phyloP scores from a whole-genome alignment of 2,329 filamentous ascomycete genomes.

The Thelonectria olida region DNA sequence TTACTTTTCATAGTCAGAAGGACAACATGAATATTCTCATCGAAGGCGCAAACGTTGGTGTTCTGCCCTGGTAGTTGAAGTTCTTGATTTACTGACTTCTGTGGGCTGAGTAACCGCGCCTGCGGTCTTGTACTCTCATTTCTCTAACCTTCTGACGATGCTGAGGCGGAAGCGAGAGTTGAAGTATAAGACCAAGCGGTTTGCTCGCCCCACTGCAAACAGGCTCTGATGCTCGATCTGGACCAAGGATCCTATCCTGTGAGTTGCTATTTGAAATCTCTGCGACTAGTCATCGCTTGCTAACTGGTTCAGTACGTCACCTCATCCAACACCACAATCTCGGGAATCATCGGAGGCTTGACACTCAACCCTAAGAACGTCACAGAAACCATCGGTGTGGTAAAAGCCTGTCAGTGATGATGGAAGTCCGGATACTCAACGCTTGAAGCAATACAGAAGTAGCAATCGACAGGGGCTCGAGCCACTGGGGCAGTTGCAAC shows the following conservation, averaged over 20 bases:
- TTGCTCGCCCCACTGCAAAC: not conserved
- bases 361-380: constrained; percentile 3
- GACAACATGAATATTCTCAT: constrained; percentile 69
- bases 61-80: constrained; percentile 50
- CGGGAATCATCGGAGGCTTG: constrained; percentile 11
- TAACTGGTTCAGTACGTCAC: too few species aligned
- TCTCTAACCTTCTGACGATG: too few species aligned
- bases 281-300: too few species aligned
- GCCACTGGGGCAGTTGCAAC: too few species aligned
- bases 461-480: too few species aligned
- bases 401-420: constrained; percentile 15
- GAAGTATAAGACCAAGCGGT: too few species aligned
- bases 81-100: constrained; percentile 6
- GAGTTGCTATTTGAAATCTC: too few species aligned
- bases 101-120: constrained; percentile 18
- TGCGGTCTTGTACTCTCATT: too few species aligned
- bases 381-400: constrained; percentile 8
- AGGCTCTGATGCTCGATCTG: constrained; percentile 17
- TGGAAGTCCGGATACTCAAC: too few species aligned
- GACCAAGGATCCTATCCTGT: not conserved
- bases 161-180: too few species aligned
- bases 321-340: not conserved
- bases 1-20: too few species aligned
- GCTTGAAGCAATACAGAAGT: not conserved
- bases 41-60: constrained; percentile 63